phyloP scores from a whole-genome alignment of 1,284 basidiomycete genomes.

The Moniliophthora roreri region DNA sequence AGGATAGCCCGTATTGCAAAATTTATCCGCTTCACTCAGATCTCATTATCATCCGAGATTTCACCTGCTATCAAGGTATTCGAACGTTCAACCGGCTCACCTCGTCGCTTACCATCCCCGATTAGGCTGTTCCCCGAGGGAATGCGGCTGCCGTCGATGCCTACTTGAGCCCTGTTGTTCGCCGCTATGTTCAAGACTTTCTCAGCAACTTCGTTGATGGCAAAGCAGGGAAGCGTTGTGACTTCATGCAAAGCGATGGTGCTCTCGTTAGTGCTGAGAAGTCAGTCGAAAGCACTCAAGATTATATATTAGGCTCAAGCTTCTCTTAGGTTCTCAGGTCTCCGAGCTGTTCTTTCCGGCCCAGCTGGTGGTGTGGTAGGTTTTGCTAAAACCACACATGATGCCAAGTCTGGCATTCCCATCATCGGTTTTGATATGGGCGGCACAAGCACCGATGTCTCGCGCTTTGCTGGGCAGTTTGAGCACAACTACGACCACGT shows the following conservation, averaged over 20 bases:
- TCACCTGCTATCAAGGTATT: constrained; percentile 18
- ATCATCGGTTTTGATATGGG: constrained; percentile 75
- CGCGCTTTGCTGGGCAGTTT: constrained; percentile 72
- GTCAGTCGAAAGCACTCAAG: neutral
- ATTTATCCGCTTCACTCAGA: constrained; percentile 59
- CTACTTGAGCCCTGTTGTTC: constrained; percentile 71
- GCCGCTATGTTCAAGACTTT: constrained; percentile 67
- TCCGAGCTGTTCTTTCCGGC: constrained; percentile 76
- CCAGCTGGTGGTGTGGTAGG: constrained; percentile 82
- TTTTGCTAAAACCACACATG: constrained; percentile 72
- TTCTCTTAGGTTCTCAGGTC: constrained; percentile 73
- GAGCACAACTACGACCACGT: constrained; percentile 82
- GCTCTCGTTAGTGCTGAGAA: constrained; percentile 48
- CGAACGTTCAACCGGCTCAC: neutral
- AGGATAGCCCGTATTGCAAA: constrained; percentile 54
- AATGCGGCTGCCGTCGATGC: constrained; percentile 73
- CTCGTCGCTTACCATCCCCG: constrained; percentile 47
- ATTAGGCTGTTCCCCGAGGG: constrained; percentile 64
- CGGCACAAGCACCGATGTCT: constrained; percentile 81
- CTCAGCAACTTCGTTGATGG: constrained; percentile 62
- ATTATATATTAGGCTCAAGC: constrained; percentile 36
- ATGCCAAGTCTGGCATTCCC: constrained; percentile 52
- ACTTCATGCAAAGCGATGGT: constrained; percentile 80
- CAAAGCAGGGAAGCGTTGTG: constrained; percentile 43
- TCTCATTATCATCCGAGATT: constrained; percentile 66